Evolutionary conservation across 139 green algal genomes (phyloP), one percentile per base, ranked within the genome.

Genomic region (Volvox africanus): DNA sequence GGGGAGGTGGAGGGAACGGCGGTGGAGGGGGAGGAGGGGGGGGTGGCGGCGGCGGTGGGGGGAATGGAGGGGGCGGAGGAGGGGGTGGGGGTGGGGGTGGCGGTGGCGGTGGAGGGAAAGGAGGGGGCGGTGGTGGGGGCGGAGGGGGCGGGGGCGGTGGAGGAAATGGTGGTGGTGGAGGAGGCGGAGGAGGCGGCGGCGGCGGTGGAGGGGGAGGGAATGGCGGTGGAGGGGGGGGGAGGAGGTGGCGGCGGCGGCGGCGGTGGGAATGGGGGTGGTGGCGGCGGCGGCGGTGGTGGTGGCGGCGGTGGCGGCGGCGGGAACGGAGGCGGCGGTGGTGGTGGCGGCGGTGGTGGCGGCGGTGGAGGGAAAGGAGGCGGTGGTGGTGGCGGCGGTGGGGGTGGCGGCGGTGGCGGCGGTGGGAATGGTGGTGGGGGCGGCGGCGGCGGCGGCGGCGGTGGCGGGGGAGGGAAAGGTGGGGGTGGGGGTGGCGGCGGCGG

Each of bases 231-330:
- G 80, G 80, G 16, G n/a, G 80, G 80, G 9, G 80, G 80, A 1
- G 80, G 80, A 17, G 80, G 80, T 12, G 80, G 80, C 28, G 80
- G 80, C 24, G 80, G 80, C 20, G 78, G 78, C 18, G 78, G 36
- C 21, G 78, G 78, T 0, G 78, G 78, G 36, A 44, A 24, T 22
- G 36, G 78, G 17, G 78, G 78, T 22, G 78, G 78, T 21, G 78
- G 78, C 17, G 78, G 78, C 6, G 78, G 78, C 18, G 78, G 78
- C 2, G 78, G 78, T 0, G 78, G 78, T 12, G 78, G 37, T 14
- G 78, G 78, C 14, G 78, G 16, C 18, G 36, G 36, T 14, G 78
- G 17, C 20, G 78, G 78, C 35, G 78, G 78, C 0, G 78, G 78
- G 5, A 37, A 37, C 5, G 78, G 78, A 0, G 12, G 35, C 9